Percentiles rank a stretch among this genome's conserved stretches.
Conservation (phyloP, 371 early-diverging fungal genomes). For the Mucor saturninus region DNA sequence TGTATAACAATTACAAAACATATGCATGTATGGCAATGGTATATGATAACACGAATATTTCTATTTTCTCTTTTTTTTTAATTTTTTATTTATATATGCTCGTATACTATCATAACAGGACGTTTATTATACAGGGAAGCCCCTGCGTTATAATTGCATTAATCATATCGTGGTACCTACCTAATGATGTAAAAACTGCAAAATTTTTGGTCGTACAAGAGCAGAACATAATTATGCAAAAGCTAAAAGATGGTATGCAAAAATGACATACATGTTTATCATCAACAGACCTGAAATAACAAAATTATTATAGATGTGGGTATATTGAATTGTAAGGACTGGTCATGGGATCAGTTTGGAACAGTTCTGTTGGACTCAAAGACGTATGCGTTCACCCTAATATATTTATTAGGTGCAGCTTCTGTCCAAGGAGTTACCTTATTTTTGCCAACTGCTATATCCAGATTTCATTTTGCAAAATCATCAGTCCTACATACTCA, state of each 20-base stretch:
- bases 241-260: constrained; percentile 25
- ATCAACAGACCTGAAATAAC: constrained; percentile 6
- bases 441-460: constrained; percentile 33
- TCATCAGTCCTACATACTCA: constrained; percentile 25
- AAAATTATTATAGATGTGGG: constrained; percentile 27
- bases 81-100: neutral
- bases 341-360: constrained; percentile 29
- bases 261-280: neutral
- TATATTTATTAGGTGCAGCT: constrained; percentile 35
- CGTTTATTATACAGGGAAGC: constrained; percentile 59
- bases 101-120: constrained; percentile 29
- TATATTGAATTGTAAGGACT: constrained; percentile 22
- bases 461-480: constrained; percentile 19
- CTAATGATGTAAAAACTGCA: constrained; percentile 31
- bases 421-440: constrained; percentile 33
- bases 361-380: constrained; percentile 13
- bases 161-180: constrained; percentile 31
- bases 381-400: constrained; percentile 23
- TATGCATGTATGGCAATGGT: constrained; percentile 38
- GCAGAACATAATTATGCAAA: constrained; percentile 27
- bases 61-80: neutral
- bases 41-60: constrained; percentile 11
- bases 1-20: constrained; percentile 18
- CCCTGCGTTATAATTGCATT: constrained; percentile 54
- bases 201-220: constrained; percentile 34